Base-by-base conservation (phyloP, 2,329 filamentous ascomycete genomes). In the Beauveria varroae region DNA sequence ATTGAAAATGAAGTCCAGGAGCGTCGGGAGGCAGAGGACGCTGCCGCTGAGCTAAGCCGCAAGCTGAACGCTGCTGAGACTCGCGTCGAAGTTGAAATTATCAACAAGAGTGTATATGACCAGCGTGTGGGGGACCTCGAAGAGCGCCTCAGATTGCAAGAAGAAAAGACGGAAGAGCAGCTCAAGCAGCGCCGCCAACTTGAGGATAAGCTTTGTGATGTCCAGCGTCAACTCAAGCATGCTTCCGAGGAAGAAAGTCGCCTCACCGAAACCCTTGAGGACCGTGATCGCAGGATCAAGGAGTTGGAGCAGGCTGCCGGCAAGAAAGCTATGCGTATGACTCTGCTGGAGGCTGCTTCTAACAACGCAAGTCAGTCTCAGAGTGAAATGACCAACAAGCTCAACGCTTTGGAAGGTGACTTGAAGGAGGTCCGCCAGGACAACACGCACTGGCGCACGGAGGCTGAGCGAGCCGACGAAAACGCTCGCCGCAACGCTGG, bases 181-280 rank as follows among this genome's bases (percentile, higher is more conserved):
- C 75, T 87, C 63, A 77, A 81, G 50, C 75, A 76, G 53, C 84
- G 89, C 62, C 83, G 88, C 59, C 80, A 84, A 40, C 86, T 87
- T 1, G 89, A 93, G 70, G 89, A 93, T 68, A 84, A 84, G 63
- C 77, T 91, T 16, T 83, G 86, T 5, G 88, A 93, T 69, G 80
- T 86, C n/a, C 87, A 92, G 72, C 81, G 86, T 60, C 80, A 88
- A 24, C 79, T 91, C 28, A 83, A 85, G 62, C 81, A 86, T 64
- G 83, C 88, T 5, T 84, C 88, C n/a, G 87, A 91, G 69, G 88
- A 92, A 69, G 87, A 89, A 65, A 82, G 82, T 65, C 82, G 87
- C 59, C 81, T 93, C 5, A 81, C 86, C 28, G 82, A 87, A 62
- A 81, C 84, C 44, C 75, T 88, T 53, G 86, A 90, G 47, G 86